Evolutionary conservation across 495 filamentous ascomycete genomes (phyloP).

Genomic region (Penicillium paxilli): DNA sequence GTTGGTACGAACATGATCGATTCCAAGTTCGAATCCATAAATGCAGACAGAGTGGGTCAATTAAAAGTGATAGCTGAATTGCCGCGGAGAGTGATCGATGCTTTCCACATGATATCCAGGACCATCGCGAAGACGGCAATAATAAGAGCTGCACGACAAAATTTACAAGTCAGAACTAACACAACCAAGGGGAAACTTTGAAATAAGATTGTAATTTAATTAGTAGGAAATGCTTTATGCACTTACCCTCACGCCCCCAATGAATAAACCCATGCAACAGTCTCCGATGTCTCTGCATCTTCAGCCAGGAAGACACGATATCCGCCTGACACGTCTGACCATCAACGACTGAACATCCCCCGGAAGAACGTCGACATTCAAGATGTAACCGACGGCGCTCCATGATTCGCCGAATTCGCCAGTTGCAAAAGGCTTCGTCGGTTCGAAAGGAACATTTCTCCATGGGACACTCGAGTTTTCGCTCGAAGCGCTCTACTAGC

Average conservation of each 20-base stretch:
- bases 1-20: background rate
- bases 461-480: constrained; percentile 47
- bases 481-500: constrained; percentile 59
- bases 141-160: background rate
- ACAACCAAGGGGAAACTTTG: background rate
- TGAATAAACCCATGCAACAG: constrained; percentile 4
- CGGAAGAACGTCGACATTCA: constrained; percentile 29
- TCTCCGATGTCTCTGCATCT: constrained; percentile 16
- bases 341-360: constrained; percentile 38
- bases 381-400: constrained; percentile 42
- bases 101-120: background rate
- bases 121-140: background rate
- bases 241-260: constrained; percentile 35
- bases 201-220: too few relatives aligned
- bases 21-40: background rate
- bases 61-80: background rate
- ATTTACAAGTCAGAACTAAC: background rate
- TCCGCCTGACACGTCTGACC: constrained; percentile 37
- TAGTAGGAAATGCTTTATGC: background rate
- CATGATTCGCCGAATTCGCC: constrained; percentile 41
- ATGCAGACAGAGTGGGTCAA: background rate
- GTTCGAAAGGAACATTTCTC: constrained; percentile 49
- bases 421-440: constrained; percentile 45
- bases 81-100: background rate
- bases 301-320: constrained; percentile 36